These are phyloP conservation scores for Peniophora sp. DNA, from an alignment of 1,284 basidiomycete genomes.

Conservation along the genomic window DNA sequence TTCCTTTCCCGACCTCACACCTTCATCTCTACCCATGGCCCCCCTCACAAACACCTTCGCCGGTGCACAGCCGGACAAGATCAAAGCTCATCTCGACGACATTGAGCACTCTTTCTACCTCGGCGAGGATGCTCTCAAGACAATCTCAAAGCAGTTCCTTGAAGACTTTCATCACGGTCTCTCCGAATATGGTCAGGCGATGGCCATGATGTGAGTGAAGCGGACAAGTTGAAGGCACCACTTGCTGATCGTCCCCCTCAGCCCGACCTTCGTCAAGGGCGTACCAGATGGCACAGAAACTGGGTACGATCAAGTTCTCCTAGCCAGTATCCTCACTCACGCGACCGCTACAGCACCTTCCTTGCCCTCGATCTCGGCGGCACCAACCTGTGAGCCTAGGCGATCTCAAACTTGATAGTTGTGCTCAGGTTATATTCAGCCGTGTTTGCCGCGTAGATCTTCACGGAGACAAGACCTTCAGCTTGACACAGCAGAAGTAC, in stretches of 20 bases:
- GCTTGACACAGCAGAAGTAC: constrained; percentile 89
- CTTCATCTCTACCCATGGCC: constrained; percentile 11
- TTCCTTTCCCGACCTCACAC: background rate
- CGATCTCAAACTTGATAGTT: background rate
- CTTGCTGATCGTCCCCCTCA: constrained; percentile 19
- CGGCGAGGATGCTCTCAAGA: constrained; percentile 47
- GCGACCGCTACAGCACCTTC: constrained; percentile 59
- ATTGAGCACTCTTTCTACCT: constrained; percentile 70
- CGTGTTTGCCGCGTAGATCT: constrained; percentile 92
- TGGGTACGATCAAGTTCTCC: constrained; percentile 51
- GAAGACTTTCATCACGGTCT: constrained; percentile 72
- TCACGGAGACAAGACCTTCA: constrained; percentile 84
- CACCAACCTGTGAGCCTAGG: constrained; percentile 75
- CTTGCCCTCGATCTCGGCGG: constrained; percentile 92
- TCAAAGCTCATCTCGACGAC: constrained; percentile 27
- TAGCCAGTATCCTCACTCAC: background rate
- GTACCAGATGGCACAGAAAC: constrained; percentile 88
- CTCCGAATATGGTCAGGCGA: constrained; percentile 61
- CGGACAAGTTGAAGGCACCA: background rate
- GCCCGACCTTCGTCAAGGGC: constrained; percentile 84
- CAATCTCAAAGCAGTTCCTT: constrained; percentile 75
- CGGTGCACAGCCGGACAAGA: constrained; percentile 8
- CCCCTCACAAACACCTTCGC: constrained; percentile 15
- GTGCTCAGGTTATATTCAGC: constrained; percentile 27
- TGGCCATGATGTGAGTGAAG: constrained; percentile 81